A percentile compares a stretch with the other conserved stretches of the same genome.
phyloP scores from a whole-genome alignment of 352 stramenopile genomes.

The Phytophthora pini region DNA sequence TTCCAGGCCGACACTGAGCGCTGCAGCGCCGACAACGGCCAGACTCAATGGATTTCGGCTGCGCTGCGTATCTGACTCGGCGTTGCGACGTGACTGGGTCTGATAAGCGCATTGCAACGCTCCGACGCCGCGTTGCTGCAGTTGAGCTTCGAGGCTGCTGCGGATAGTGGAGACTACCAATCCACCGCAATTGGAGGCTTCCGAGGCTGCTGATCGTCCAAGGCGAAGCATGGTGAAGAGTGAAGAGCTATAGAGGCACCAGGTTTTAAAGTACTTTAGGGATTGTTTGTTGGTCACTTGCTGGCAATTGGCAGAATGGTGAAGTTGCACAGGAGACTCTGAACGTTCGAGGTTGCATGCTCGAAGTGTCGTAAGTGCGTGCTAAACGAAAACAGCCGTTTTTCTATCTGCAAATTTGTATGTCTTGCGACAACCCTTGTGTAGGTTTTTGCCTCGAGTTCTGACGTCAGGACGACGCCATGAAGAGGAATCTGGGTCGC shows the following conservation, averaged over 20 bases:
- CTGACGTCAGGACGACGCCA: constrained; percentile 24
- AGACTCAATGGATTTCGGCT: constrained; percentile 42
- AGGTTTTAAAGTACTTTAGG: too few species aligned
- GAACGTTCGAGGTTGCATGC: constrained; percentile 32
- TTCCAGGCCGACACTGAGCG: constrained; percentile 51
- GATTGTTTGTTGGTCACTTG: too few species aligned
- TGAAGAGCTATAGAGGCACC: neutral
- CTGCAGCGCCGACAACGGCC: constrained; percentile 54
- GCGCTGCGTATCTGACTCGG: constrained; percentile 15
- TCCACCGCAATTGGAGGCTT: constrained; percentile 24
- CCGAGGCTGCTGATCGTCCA: constrained; percentile 27
- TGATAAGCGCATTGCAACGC: constrained; percentile 41
- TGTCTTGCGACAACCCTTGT: constrained; percentile 19
- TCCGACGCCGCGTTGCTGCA: constrained; percentile 22
- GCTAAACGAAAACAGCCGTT: constrained; percentile 30
- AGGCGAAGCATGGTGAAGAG: constrained; percentile 34
- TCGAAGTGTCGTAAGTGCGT: constrained; percentile 2
- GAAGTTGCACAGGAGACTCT: constrained; percentile 15
- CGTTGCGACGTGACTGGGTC: constrained; percentile 35
- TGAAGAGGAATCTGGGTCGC: constrained; percentile 1
- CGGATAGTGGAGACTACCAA: constrained; percentile 19
- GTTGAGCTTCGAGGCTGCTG: constrained; percentile 23
- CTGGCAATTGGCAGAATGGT: constrained; percentile 12
- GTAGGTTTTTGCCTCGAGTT: constrained; percentile 19
- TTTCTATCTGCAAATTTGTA: constrained; percentile 19